Evolutionary conservation across 164 flowering plant genomes (phyloP).

Genomic region (Aristolochia fimbriata): DNA sequence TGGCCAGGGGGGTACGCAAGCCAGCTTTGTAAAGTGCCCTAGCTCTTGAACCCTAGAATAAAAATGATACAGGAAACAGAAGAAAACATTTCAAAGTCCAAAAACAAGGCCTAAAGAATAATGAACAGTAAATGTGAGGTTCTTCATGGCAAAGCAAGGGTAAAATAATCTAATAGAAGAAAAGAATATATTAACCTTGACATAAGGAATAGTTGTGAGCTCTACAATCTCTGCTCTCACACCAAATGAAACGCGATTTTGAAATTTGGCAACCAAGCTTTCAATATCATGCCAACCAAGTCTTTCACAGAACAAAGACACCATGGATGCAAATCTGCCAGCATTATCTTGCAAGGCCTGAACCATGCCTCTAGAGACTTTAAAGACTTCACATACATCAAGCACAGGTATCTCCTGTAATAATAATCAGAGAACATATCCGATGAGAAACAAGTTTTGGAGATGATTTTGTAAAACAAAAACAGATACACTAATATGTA

Average conservation of each 20-base stretch:
- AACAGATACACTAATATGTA: no score
- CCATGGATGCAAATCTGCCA: slow-evolving; percentile 98
- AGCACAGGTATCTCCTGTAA: slow-evolving; percentile 78
- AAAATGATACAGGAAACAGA: neutral
- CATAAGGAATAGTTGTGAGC: slow-evolving; percentile 82
- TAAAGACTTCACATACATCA: slow-evolving; percentile 89
- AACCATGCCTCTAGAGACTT: slow-evolving; percentile 98
- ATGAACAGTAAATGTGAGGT: no score
- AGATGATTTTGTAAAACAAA: no score
- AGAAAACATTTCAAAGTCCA: neutral
- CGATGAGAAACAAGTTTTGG: no score
- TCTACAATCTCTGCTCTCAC: slow-evolving; percentile 95
- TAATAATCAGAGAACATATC: no score
- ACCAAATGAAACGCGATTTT: slow-evolving; percentile 93
- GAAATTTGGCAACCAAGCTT: slow-evolving; percentile 85
- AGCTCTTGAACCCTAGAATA: slow-evolving; percentile 84
- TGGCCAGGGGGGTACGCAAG: slow-evolving; percentile 70
- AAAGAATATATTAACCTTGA: slow-evolving; percentile 43
- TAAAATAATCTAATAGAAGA: neutral
- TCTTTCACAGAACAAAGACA: slow-evolving; percentile 91
- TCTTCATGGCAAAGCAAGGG: no score
- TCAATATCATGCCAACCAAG: slow-evolving; percentile 98
- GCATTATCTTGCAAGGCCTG: slow-evolving; percentile 97
- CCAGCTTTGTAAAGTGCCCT: slow-evolving; percentile 96
- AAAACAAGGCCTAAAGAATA: neutral